Evolutionary conservation across 345 rosid genomes (phyloP), one percentile per base, ranked within the genome.

Genomic region (Firmiana major): DNA sequence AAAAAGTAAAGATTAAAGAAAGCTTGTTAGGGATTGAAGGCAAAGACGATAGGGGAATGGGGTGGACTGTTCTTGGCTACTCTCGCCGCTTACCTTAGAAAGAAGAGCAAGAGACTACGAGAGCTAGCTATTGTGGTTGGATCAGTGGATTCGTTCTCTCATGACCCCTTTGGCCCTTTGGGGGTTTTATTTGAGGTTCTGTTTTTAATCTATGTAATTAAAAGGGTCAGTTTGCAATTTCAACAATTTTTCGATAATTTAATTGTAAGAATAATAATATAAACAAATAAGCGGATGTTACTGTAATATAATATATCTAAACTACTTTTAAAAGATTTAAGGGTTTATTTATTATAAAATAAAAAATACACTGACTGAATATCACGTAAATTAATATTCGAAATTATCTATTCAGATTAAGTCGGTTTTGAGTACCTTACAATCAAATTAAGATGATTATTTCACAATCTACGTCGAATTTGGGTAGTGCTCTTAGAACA

Each of bases 31-130:
- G 17, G 26, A 66, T 62, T 49, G 63, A 34, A 21, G 71, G 36
- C 22, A n/a, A 64, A 21, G 38, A 75, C 21, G 63, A n/a, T 21
- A 75, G 40, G 8, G 24, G 74, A 4, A 38, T 49, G 34, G 5
- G 7, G 6, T n/a, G 28, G 63, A 36, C 63, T 51, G 24, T 13
- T 53, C 72, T 64, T 13, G 43, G 72, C 72, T 64, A 13, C 49
- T 21, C 78, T 38, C 71, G 63, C 78, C 72, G 78, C 78, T 63
- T 36, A 58, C 21, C 66, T 58, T 31, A 55, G 63, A 38, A 36
- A 58, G 55, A 54, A 72, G 66, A 72, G 64, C 63, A 34, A 48
- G 34, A 31, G 34, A 31, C 34, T 31, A 3, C 1, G 34, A 31
- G 34, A 31, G 34, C 34, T 31, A 3, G 31, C 31, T 62, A 58